phyloP scores from a whole-genome alignment of 2,329 filamentous ascomycete genomes.

The Scedosporium minutisporum region DNA sequence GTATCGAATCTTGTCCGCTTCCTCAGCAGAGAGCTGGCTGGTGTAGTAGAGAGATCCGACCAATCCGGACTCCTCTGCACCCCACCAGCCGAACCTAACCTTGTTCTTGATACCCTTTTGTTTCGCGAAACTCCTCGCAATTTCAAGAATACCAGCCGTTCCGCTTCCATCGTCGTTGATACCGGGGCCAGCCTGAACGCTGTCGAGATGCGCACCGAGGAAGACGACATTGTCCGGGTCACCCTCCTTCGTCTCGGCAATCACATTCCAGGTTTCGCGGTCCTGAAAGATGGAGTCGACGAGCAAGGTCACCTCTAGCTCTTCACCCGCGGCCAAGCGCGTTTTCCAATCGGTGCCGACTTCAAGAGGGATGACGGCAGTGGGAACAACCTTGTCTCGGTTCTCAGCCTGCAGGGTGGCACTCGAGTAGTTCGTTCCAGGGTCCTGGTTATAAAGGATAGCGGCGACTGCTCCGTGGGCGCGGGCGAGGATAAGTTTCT shows the following conservation, averaged over 20 bases:
- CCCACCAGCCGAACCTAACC: constrained; percentile 34
- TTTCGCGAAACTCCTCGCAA: constrained; percentile 25
- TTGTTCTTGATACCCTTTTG: constrained; percentile 31
- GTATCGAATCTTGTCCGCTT: constrained; percentile 48
- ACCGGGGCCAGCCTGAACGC: constrained; percentile 28
- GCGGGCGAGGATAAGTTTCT: constrained; percentile 34
- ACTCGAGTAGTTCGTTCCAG: constrained; percentile 30
- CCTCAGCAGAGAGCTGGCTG: constrained; percentile 21
- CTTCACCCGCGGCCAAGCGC: constrained; percentile 22
- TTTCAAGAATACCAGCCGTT: constrained; percentile 26
- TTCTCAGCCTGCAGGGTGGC: constrained; percentile 43
- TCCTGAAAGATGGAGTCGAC: constrained; percentile 27
- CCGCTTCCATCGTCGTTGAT: constrained; percentile 33
- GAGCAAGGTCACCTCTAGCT: constrained; percentile 22
- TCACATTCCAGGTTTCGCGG: constrained; percentile 29
- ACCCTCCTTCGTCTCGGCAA: constrained; percentile 32
- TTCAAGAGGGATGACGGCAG: constrained; percentile 25
- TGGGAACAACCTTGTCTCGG: constrained; percentile 23
- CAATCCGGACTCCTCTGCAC: constrained; percentile 33
- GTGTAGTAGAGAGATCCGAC: constrained; percentile 33
- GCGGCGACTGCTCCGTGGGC: constrained; percentile 31
- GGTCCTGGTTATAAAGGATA: constrained; percentile 53
- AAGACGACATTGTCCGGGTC: constrained; percentile 32
- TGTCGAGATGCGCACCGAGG: constrained; percentile 31
- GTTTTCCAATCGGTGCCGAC: constrained; percentile 25